These are phyloP conservation scores for Suillus subaureus DNA, from an alignment of 768 basidiomycete species.

Conservation along the genomic window DNA sequence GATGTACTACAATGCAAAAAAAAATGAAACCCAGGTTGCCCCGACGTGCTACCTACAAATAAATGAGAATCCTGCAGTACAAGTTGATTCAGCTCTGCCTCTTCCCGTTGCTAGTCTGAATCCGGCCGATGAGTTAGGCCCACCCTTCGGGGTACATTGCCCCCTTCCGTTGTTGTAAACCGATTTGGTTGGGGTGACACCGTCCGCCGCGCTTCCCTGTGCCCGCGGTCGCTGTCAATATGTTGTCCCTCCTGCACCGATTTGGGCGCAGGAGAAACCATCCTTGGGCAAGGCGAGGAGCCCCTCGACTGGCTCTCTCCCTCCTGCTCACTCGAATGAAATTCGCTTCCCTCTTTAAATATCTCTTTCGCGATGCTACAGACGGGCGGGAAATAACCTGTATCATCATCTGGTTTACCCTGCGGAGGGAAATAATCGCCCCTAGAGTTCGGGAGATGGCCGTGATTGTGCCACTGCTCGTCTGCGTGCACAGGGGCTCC, in stretches of 20 bases:
- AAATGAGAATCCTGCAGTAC: neutral
- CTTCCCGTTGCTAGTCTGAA: neutral
- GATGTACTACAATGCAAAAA: conserved; percentile 3
- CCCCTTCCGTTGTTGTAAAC: neutral
- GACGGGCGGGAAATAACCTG: conserved; percentile 48
- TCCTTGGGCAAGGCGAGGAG: neutral
- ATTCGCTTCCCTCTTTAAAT: conserved; percentile 27
- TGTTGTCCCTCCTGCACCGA: neutral
- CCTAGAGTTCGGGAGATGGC: conserved; percentile 7
- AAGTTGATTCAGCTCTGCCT: neutral
- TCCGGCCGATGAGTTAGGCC: neutral
- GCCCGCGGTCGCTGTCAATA: neutral
- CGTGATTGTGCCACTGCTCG: conserved; percentile 15
- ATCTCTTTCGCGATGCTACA: conserved; percentile 39
- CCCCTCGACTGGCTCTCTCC: neutral
- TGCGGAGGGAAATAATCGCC: conserved; percentile 47
- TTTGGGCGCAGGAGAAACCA: neutral
- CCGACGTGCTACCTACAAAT: neutral
- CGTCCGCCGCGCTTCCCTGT: neutral
- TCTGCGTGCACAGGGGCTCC: conserved; percentile 55
- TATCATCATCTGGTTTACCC: conserved; percentile 22
- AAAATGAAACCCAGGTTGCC: neutral
- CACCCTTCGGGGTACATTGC: neutral
- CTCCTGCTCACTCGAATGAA: conserved; percentile 5
- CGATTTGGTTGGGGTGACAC: neutral